Percentiles rank a stretch among this genome's conserved stretches.
phyloP scores from a whole-genome alignment of 306 rosid species.

The Corylus avellana region DNA sequence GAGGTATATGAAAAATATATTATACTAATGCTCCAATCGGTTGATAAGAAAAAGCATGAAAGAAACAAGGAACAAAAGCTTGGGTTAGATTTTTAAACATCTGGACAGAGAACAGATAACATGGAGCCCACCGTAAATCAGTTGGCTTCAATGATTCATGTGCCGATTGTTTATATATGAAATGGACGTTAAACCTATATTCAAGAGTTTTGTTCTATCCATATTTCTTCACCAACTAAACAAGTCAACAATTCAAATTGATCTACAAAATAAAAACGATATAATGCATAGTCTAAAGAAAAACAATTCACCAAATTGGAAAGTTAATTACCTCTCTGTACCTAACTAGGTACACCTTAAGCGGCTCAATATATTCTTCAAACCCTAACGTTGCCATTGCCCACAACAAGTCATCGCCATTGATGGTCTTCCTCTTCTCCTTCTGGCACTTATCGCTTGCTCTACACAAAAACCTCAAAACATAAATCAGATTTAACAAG shows the following conservation, averaged over 20 bases:
- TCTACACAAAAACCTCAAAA: slow-evolving; percentile 39
- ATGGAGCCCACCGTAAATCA: neutral
- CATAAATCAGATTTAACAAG: neutral
- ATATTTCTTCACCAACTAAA: neutral
- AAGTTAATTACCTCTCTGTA: slow-evolving; percentile 73
- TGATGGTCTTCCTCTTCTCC: slow-evolving; percentile 95
- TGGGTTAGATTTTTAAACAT: neutral
- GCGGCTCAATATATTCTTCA: slow-evolving; percentile 93
- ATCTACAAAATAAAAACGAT: neutral
- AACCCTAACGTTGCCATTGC: slow-evolving; percentile 93
- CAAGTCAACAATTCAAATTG: neutral
- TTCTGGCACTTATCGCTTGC: slow-evolving; percentile 95
- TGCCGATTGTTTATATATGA: neutral
- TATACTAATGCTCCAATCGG: slow-evolving; percentile 9
- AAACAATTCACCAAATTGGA: neutral
- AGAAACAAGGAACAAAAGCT: neutral
- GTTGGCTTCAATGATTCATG: neutral
- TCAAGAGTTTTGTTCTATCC: neutral
- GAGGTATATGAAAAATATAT: neutral
- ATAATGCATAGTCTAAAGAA: neutral
- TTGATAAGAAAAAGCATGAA: neutral
- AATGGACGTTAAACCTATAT: neutral
- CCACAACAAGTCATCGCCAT: slow-evolving; percentile 92
- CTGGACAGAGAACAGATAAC: neutral
- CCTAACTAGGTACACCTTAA: slow-evolving; percentile 78